Conservation (phyloP, 768 basidiomycete genomes). For the Leccinum barrowsii region DNA sequence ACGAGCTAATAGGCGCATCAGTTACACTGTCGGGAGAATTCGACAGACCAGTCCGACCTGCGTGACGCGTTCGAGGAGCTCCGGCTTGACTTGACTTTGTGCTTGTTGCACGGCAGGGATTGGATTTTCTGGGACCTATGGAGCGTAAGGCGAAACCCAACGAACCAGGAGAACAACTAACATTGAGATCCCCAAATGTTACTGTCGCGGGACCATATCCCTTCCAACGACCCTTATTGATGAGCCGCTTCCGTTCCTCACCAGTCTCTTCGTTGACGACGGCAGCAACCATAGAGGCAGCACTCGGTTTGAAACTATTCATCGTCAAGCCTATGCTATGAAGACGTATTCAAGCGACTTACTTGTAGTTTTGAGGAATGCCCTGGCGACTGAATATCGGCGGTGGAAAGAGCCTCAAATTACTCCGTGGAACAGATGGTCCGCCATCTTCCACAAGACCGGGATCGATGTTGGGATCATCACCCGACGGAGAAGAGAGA, state of each 20-base stretch:
- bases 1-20: slow-evolving; percentile 52
- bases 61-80: slow-evolving; percentile 51
- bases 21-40: slow-evolving; percentile 6
- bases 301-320: slow-evolving; percentile 71
- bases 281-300: slow-evolving; percentile 67
- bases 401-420: slow-evolving; percentile 78
- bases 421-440: slow-evolving; percentile 39
- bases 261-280: slow-evolving; percentile 72
- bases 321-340: neutral
- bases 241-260: slow-evolving; percentile 76
- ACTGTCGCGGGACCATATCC: slow-evolving; percentile 74
- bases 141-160: slow-evolving; percentile 1
- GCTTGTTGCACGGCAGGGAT: slow-evolving; percentile 61
- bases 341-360: slow-evolving; percentile 12
- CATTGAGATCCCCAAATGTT: slow-evolving; percentile 55
- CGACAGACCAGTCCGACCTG: slow-evolving; percentile 37
- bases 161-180: slow-evolving; percentile 19
- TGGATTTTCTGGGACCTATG: slow-evolving; percentile 63
- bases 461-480: slow-evolving; percentile 53
- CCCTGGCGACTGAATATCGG: slow-evolving; percentile 84
- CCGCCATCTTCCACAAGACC: slow-evolving; percentile 26
- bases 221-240: slow-evolving; percentile 85
- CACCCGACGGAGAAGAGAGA: slow-evolving; percentile 26
- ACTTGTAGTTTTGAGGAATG: slow-evolving; percentile 83
- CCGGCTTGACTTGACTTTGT: slow-evolving; percentile 49